These are phyloP conservation scores for Acanthamoeba divionensis DNA, from an alignment of 208 protist species.

Conservation along the genomic window DNA sequence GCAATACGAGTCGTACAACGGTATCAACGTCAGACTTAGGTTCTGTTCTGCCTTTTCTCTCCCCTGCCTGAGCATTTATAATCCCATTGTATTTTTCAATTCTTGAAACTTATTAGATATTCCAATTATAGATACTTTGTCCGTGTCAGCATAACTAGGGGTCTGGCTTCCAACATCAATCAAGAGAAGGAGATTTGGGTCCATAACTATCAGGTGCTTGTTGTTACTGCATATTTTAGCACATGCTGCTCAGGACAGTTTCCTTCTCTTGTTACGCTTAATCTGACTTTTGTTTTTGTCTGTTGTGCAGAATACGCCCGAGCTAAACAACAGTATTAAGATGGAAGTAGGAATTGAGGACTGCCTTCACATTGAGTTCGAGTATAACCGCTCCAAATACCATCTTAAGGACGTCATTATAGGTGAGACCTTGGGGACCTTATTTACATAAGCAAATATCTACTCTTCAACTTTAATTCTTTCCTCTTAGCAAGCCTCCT, in stretches of 20 bases:
- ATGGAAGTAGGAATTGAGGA: slow-evolving; percentile 88
- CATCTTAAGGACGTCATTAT: slow-evolving; percentile 81
- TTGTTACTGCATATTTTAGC: too few relatives aligned
- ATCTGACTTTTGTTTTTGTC: too few relatives aligned
- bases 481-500: too few relatives aligned
- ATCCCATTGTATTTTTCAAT: not conserved
- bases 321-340: slow-evolving; percentile 82
- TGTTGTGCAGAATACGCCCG: slow-evolving; percentile 74
- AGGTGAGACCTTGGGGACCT: not conserved
- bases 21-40: slow-evolving; percentile 84
- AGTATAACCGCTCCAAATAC: slow-evolving; percentile 88
- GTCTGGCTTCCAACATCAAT: slow-evolving; percentile 72
- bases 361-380: slow-evolving; percentile 90
- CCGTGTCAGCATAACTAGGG: slow-evolving; percentile 76
- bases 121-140: slow-evolving; percentile 79
- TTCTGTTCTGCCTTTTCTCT: not conserved
- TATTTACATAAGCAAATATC: too few relatives aligned
- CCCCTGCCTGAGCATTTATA: not conserved
- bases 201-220: slow-evolving; percentile 60
- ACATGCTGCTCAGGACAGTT: too few relatives aligned
- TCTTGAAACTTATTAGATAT: slow-evolving; percentile 17
- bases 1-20: slow-evolving; percentile 87
- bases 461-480: too few relatives aligned
- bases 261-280: too few relatives aligned
- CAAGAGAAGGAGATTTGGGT: slow-evolving; percentile 84